These are phyloP conservation scores for Pseudogymnoascus sp. DNA, from an alignment of 2,329 filamentous ascomycete genomes.

Conservation along the genomic window DNA sequence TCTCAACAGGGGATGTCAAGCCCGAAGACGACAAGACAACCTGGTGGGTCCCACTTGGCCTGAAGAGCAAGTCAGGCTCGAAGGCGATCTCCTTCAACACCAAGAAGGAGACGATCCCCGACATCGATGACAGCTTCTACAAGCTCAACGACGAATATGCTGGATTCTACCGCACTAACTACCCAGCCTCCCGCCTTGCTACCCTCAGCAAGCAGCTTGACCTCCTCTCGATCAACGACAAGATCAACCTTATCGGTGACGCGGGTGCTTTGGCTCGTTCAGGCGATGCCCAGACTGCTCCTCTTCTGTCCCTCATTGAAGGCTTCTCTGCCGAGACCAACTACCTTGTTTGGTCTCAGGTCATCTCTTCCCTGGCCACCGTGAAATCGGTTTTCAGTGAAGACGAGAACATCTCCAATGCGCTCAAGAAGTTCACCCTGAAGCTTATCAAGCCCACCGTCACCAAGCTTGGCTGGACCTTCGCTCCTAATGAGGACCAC, in stretches of 20 bases:
- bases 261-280: conserved; percentile 83
- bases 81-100: conserved; percentile 61
- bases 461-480: conserved; percentile 80
- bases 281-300: conserved; percentile 74
- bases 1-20: conserved; percentile 85
- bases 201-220: conserved; percentile 73
- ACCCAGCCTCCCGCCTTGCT: conserved; percentile 73
- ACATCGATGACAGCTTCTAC: conserved; percentile 75
- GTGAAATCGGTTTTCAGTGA: conserved; percentile 81
- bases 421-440: conserved; percentile 70
- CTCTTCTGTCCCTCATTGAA: conserved; percentile 74
- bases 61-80: conserved; percentile 67
- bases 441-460: conserved; percentile 69
- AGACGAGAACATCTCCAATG: conserved; percentile 63
- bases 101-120: conserved; percentile 70
- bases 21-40: conserved; percentile 83
- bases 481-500: conserved; percentile 69
- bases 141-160: conserved; percentile 87
- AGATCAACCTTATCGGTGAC: conserved; percentile 86
- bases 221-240: conserved; percentile 75
- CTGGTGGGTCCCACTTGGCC: conserved; percentile 91
- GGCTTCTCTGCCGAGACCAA: conserved; percentile 77
- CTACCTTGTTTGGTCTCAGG: conserved; percentile 83
- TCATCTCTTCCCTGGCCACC: conserved; percentile 66
- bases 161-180: conserved; percentile 89